Conservation (phyloP, 108 stramenopile genomes). For the Schizochytrium sp. region DNA sequence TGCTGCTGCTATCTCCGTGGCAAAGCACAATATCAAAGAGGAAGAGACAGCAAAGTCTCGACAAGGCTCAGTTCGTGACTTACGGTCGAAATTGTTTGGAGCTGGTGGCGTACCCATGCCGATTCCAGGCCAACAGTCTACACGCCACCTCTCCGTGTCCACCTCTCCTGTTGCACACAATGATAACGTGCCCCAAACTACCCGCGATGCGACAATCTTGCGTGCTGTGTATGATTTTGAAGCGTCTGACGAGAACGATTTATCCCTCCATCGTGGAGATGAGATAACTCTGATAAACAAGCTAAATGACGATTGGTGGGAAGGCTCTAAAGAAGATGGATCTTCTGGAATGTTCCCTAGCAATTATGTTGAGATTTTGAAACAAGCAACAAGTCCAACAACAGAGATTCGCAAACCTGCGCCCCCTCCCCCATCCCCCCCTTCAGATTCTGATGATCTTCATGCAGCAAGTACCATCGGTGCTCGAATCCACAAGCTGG, state of each 20-base stretch:
- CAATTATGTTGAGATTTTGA: slow-evolving; percentile 26
- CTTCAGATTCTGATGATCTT: neutral
- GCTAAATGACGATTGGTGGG: neutral
- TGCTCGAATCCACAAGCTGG: neutral
- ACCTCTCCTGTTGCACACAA: too few species aligned
- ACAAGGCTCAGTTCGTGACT: too few species aligned
- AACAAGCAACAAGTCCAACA: neutral
- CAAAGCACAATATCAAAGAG: too few species aligned
- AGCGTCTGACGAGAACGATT: slow-evolving; percentile 1
- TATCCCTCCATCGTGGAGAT: slow-evolving; percentile 11
- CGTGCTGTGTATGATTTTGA: neutral
- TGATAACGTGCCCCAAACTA: too few species aligned
- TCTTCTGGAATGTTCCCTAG: slow-evolving; percentile 1
- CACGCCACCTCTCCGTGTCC: too few species aligned
- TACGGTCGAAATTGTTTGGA: too few species aligned
- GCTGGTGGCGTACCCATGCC: neutral
- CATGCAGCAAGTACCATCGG: neutral
- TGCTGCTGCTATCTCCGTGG: too few species aligned
- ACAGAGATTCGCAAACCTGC: neutral
- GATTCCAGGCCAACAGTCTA: too few species aligned
- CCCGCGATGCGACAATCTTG: neutral
- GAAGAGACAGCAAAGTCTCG: too few species aligned
- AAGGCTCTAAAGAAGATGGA: neutral
- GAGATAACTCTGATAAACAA: neutral
- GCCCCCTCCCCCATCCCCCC: neutral